These are phyloP conservation scores for Chamaecrista fasciculata DNA, from an alignment of 306 rosid species.

Conservation along the genomic window DNA sequence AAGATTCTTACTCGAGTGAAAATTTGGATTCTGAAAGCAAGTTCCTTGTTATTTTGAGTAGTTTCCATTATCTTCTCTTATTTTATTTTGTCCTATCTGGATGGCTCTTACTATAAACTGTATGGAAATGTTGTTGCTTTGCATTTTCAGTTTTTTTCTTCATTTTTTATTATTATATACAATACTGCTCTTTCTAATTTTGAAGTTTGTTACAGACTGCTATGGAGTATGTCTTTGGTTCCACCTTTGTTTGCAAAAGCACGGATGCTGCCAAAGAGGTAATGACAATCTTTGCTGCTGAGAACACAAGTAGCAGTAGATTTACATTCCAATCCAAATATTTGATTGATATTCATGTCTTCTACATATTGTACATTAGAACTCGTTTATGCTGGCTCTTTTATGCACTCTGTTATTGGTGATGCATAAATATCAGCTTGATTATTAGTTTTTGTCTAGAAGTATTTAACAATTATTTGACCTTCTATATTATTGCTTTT, in stretches of 20 bases:
- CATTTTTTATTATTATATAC: slow-evolving; percentile 4
- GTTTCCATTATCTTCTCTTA: neutral
- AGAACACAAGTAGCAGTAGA: neutral
- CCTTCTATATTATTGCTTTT: neutral
- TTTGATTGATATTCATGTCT: slow-evolving; percentile 20
- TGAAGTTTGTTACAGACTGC: slow-evolving; percentile 59
- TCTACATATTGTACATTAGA: neutral
- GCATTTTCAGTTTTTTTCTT: neutral
- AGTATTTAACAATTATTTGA: slow-evolving; percentile 1
- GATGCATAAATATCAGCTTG: slow-evolving; percentile 7
- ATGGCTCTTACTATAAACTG: neutral
- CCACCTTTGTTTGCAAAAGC: slow-evolving; percentile 91
- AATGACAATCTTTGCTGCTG: slow-evolving; percentile 29
- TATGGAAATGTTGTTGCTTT: neutral
- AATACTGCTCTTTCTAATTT: slow-evolving; percentile 16
- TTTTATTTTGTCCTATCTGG: slow-evolving; percentile 14
- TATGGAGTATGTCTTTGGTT: slow-evolving; percentile 91
- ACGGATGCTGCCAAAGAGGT: slow-evolving; percentile 92
- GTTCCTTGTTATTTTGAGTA: slow-evolving; percentile 21
- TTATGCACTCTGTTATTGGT: slow-evolving; percentile 5
- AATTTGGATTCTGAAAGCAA: slow-evolving; percentile 25
- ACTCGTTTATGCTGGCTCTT: slow-evolving; percentile 3
- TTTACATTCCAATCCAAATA: slow-evolving; percentile 18
- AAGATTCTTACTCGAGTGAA: neutral
- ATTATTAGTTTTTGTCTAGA: neutral